phyloP scores from a whole-genome alignment of 805 yeast genomes.

The Starmerella geochares region DNA sequence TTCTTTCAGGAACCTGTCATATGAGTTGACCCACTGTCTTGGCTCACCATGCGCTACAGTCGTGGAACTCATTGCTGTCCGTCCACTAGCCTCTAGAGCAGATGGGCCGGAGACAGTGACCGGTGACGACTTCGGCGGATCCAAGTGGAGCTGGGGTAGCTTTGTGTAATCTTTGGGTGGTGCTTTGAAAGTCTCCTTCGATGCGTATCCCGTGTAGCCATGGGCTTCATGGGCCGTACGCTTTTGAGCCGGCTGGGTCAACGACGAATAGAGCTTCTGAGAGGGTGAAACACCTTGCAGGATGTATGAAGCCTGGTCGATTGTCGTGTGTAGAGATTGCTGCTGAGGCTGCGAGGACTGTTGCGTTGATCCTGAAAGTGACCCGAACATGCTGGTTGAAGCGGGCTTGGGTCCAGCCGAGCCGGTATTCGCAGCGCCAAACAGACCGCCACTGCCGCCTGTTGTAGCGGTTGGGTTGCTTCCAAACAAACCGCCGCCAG shows the following conservation, averaged over 20 bases:
- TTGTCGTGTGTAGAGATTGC: slow-evolving; percentile 21
- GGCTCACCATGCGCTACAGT: slow-evolving; percentile 10
- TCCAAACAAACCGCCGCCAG: slow-evolving; percentile 13
- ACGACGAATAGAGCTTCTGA: slow-evolving; percentile 24
- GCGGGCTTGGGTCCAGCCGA: not conserved
- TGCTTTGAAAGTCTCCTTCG: not conserved
- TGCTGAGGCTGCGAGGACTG: slow-evolving; percentile 5
- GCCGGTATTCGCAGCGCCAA: slow-evolving; percentile 2
- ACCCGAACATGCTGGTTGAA: slow-evolving; percentile 1
- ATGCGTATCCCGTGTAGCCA: not conserved
- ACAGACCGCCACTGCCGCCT: slow-evolving; percentile 6
- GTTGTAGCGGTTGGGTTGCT: not conserved
- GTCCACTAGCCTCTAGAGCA: not conserved
- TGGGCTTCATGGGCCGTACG: slow-evolving; percentile 9
- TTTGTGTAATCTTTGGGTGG: not conserved
- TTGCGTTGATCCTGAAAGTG: slow-evolving; percentile 1
- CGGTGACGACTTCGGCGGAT: not conserved
- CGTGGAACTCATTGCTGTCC: not conserved
- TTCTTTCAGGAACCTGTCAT: slow-evolving; percentile 22
- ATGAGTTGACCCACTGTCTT: slow-evolving; percentile 24
- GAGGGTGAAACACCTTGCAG: slow-evolving; percentile 24
- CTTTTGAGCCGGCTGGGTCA: slow-evolving; percentile 16
- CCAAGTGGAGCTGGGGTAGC: not conserved
- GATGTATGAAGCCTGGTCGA: slow-evolving; percentile 28
- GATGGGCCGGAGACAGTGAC: not conserved